Base-by-base conservation (phyloP, 2,329 filamentous ascomycete genomes). In the Lecanicillium sp. region DNA sequence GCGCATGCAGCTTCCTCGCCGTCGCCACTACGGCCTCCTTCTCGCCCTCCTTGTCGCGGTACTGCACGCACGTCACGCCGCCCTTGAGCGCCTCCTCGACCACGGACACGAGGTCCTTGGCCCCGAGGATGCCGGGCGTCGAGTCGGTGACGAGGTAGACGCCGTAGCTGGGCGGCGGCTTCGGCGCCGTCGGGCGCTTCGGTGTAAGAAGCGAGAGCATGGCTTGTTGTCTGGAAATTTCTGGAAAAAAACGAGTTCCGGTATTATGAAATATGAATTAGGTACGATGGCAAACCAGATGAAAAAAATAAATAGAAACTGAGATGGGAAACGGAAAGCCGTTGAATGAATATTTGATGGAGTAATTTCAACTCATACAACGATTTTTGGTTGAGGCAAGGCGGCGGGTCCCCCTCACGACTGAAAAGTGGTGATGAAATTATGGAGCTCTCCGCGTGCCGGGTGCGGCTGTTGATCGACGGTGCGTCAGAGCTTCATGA, bases 81-180 rank as follows among this genome's bases (percentile, higher is more conserved):
- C 88, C 90, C 62, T 78, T 72, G 43, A 95, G 67, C 17, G 90
- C 86, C 38, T 79, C 76, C 59, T 85, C 81, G 46, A 96, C 90
- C 1, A 95, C 83, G 9, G 77, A 58, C 51, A 79, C 77, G 30
- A 96, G 74, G 62, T 89, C 77, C 56, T 77, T 78, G 53, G 75
- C 69, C 47, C 86, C 86, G 36, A 96, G 81, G 56, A 95, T 89
- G 27, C 82, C 81, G 12, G 84, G 78, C n/a, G 90, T 95, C 43
- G 89, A 93, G 74, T 96, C 90, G 5, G 90, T 96, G 57, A 96
- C 90, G 50, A 96, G 77, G 64, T 96, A 96, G 32, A 96, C 72
- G 41, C 84, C 83, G 64, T 94, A 90, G 67, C 95, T 82, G 39
- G 85, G 72, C 17, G 68, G 60, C 62, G 65, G 53, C 51, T 71